A percentile compares a stretch with the other conserved stretches of the same genome.
Conservation (phyloP, 164 flowering plant species). For the Macadamia tetraphylla region DNA sequence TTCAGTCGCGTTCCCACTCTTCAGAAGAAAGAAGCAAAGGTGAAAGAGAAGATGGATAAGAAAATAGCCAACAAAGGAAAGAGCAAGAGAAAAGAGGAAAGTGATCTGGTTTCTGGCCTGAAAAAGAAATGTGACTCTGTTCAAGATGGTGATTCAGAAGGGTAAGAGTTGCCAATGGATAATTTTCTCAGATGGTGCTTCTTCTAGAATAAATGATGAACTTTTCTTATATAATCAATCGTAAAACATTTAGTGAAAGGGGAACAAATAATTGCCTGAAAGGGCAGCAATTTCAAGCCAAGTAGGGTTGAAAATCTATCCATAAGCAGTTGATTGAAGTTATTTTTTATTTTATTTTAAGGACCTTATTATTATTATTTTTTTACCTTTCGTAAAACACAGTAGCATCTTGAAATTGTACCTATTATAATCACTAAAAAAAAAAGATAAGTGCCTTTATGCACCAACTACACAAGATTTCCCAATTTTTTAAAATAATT, state of each 20-base stretch:
- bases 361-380: no score
- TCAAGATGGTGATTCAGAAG: conserved; percentile 36
- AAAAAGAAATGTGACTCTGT: conserved; percentile 45
- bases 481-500: not conserved
- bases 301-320: not conserved
- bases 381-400: no score
- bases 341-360: no score
- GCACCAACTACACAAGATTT: no score
- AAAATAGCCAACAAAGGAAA: conserved; percentile 32
- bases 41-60: conserved; percentile 8
- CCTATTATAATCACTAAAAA: no score
- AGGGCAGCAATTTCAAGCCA: not conserved
- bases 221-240: not conserved
- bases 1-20: conserved; percentile 13
- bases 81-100: conserved; percentile 27
- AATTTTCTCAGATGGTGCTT: not conserved
- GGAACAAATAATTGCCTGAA: no score
- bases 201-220: not conserved
- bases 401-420: no score
- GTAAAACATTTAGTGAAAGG: no score
- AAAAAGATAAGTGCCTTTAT: no score
- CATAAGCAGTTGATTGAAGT: not conserved
- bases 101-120: conserved; percentile 10
- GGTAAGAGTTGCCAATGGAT: conserved; percentile 23
- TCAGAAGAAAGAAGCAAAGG: conserved; percentile 17